Evolutionary conservation across 176 grass and related monocot species (phyloP).

Genomic region (Bolboschoenus planiculmis): DNA sequence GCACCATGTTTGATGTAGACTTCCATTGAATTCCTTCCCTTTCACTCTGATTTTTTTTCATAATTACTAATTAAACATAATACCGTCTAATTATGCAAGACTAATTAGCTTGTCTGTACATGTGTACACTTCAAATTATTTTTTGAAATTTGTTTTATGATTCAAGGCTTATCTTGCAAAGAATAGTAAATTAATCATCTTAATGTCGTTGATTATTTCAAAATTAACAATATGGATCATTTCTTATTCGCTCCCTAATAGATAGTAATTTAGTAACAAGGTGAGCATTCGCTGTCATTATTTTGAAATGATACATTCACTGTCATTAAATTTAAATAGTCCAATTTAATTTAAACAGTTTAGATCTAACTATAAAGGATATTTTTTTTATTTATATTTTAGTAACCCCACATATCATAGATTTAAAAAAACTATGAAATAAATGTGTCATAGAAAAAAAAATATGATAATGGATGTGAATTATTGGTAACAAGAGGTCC

Average conservation of each 20-base stretch:
- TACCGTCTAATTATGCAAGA: neutral
- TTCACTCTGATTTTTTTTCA: neutral
- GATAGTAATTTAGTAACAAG: neutral
- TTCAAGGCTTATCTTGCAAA: neutral
- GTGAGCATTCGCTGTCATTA: no score
- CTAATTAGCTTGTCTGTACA: neutral
- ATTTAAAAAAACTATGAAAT: no score
- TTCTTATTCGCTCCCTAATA: neutral
- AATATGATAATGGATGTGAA: no score
- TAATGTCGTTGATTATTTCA: neutral
- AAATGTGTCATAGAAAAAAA: no score
- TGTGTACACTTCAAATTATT: neutral
- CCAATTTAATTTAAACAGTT: no score
- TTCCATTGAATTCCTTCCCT: neutral
- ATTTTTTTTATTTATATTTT: no score
- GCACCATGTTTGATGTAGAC: constrained; percentile 3
- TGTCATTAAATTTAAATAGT: no score
- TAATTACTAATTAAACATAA: neutral
- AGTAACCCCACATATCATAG: no score
- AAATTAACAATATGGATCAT: neutral
- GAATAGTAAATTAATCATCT: neutral
- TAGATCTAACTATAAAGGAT: no score
- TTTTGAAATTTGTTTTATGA: neutral
- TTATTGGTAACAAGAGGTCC: neutral
- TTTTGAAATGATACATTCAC: no score